A percentile compares a stretch with the other conserved stretches of the same genome.
Conservation (phyloP, 83 land plant genomes). For the Diphasiastrum complanatum region DNA sequence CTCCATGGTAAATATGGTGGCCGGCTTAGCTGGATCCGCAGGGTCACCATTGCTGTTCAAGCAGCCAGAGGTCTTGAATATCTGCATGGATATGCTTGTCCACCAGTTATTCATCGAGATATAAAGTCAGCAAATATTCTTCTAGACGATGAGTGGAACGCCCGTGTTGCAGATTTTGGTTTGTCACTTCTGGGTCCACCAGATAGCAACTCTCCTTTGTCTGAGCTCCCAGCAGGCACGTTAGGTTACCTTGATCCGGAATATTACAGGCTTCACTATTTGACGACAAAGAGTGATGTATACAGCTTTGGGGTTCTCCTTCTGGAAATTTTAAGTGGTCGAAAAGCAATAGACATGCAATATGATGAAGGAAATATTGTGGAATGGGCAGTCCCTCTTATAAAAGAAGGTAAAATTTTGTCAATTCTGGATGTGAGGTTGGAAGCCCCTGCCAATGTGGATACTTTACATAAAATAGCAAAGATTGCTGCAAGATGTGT, state of each 20-base stretch:
- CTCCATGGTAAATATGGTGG: constrained; percentile 56
- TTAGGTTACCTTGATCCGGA: constrained; percentile 86
- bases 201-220: constrained; percentile 61
- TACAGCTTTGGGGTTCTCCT: constrained; percentile 90
- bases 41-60: constrained; percentile 84
- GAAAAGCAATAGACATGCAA: constrained; percentile 78
- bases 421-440: constrained; percentile 52
- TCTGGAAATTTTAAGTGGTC: constrained; percentile 63
- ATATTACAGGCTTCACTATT: constrained; percentile 77
- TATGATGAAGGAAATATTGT: constrained; percentile 73
- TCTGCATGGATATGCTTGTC: constrained; percentile 90
- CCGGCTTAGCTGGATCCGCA: constrained; percentile 54
- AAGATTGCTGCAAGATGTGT: constrained; percentile 72
- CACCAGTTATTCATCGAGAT: constrained; percentile 81
- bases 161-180: constrained; percentile 81
- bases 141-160: constrained; percentile 83
- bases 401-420: constrained; percentile 47
- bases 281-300: constrained; percentile 82
- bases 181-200: constrained; percentile 70
- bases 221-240: constrained; percentile 85
- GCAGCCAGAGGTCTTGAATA: constrained; percentile 86
- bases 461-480: constrained; percentile 60
- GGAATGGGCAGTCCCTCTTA: constrained; percentile 86
- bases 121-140: constrained; percentile 84
- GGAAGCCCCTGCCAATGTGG: constrained; percentile 49